A percentile compares a stretch with the other conserved stretches of the same genome.
Evolutionary conservation across 140 eudicot genomes (phyloP).

Genomic region (Anethum foeniculum): DNA sequence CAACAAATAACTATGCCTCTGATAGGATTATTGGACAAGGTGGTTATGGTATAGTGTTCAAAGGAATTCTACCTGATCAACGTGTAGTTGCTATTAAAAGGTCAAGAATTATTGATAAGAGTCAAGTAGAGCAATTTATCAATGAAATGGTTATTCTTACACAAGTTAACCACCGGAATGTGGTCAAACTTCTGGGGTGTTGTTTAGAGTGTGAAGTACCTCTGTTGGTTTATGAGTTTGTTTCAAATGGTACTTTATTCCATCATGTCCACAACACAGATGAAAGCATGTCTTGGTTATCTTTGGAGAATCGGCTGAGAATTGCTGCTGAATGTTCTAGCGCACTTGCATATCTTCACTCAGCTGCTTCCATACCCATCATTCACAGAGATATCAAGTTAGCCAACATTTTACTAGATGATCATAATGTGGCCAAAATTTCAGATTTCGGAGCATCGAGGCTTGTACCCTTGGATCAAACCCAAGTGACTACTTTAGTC

Average conservation of each 20-base stretch:
- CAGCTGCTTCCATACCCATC: slow-evolving; percentile 36
- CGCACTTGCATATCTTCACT: slow-evolving; percentile 52
- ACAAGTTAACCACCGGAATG: neutral
- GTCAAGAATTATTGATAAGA: slow-evolving; percentile 21
- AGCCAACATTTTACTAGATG: slow-evolving; percentile 8
- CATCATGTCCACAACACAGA: slow-evolving; percentile 27
- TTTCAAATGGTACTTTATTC: slow-evolving; percentile 44
- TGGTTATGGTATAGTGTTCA: slow-evolving; percentile 53
- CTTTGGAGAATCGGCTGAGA: slow-evolving; percentile 43
- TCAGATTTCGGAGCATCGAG: slow-evolving; percentile 9
- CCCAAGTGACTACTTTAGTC: slow-evolving; percentile 5
- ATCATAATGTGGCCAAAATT: neutral
- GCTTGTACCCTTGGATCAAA: neutral
- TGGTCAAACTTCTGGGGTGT: neutral
- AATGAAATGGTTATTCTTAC: neutral
- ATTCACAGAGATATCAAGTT: slow-evolving; percentile 25
- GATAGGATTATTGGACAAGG: slow-evolving; percentile 46
- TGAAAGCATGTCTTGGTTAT: slow-evolving; percentile 26
- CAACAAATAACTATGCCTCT: slow-evolving; percentile 46
- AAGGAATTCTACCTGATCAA: slow-evolving; percentile 40
- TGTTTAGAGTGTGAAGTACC: slow-evolving; percentile 56
- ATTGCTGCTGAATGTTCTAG: slow-evolving; percentile 13
- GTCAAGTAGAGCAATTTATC: neutral
- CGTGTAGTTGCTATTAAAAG: neutral
- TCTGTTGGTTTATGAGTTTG: slow-evolving; percentile 38